Percentiles rank a stretch among this genome's conserved stretches.
phyloP scores from a whole-genome alignment of 1,284 basidiomycete genomes.

The Leccinum fallax region DNA sequence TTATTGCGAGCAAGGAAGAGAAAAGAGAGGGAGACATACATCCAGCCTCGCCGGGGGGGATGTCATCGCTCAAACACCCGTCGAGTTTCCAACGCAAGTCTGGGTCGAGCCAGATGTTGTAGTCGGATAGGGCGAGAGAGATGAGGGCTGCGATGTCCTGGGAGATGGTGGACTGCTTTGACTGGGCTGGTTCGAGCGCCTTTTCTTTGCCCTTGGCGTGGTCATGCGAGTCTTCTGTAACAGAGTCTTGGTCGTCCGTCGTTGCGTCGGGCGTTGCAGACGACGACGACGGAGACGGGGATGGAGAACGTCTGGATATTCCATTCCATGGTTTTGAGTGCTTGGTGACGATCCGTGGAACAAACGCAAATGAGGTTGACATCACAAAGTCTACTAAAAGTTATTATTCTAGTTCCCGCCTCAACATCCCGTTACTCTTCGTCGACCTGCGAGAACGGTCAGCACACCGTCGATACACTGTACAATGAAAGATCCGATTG shows the following conservation, averaged over 20 bases:
- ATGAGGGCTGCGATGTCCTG: slow-evolving; percentile 53
- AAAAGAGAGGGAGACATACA: slow-evolving; percentile 40
- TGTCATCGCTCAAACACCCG: slow-evolving; percentile 22
- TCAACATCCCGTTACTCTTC: too few relatives aligned
- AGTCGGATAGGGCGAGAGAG: slow-evolving; percentile 63
- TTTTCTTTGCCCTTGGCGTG: slow-evolving; percentile 26
- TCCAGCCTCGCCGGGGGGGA: slow-evolving; percentile 38
- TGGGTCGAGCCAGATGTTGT: slow-evolving; percentile 59
- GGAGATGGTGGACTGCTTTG: slow-evolving; percentile 27
- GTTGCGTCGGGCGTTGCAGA: slow-evolving; percentile 10
- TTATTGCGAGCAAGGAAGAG: background rate
- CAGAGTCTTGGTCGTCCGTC: slow-evolving; percentile 12
- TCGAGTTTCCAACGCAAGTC: slow-evolving; percentile 54
- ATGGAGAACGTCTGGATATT: slow-evolving; percentile 9
- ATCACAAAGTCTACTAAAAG: slow-evolving; percentile 5
- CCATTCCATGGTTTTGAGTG: slow-evolving; percentile 25
- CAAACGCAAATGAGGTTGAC: slow-evolving; percentile 37
- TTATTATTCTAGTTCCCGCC: background rate
- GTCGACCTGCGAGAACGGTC: background rate
- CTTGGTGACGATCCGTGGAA: slow-evolving; percentile 39
- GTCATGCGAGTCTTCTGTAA: slow-evolving; percentile 9
- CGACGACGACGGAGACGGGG: background rate
- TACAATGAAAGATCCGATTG: slow-evolving; percentile 25
- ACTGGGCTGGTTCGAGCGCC: slow-evolving; percentile 2
- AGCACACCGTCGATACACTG: background rate